Base-by-base conservation (phyloP, 768 basidiomycete genomes). In the Sporobolomyces phaffii region DNA sequence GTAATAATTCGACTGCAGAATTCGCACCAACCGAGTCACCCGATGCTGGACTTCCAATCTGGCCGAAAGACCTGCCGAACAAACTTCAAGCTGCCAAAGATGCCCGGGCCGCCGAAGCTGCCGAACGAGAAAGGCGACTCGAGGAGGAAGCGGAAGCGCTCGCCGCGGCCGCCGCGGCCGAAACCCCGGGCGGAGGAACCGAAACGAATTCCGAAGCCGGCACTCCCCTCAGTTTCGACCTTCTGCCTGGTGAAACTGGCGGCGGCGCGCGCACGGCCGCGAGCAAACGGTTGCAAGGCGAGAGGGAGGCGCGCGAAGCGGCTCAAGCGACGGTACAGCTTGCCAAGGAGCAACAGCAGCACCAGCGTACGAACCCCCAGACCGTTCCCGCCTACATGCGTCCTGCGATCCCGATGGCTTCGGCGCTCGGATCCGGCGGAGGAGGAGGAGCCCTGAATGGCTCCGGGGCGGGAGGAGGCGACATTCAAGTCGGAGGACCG, bases 271-370 rank as follows among this genome's bases (percentile, higher is more conserved):
- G 63, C 24, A 64, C 63, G n/a, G 63, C 63, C 2, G 63, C 63
- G 28, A 58, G 56, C 20, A 49, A 56, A 41, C 54, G 52, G 44
- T 22, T 45, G 33, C 28, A 47, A 31, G 52, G 83, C 81, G 33
- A 85, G 83, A 8, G 91, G 92, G 24, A 94, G 76, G 2, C 31
- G 87, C 91, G 28, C 94, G 78, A 43, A 82, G 78, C 5, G 80
- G 79, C 77, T 96, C 93, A 75, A 96, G 93, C 18, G 86, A 84
- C 40, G 66, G 70, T 20, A 24, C 34, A 43, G 24, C 24, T n/a
- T 13, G 48, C 3, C 11, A 44, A 45, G 22, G 54, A 47, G 13
- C 34, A 29, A 43, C 60, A 38, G 38, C 54, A 43, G 40, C 54
- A 57, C 18, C 54, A 57, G 28, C 51, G 26, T 31, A n/a, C 53